Percentiles rank a stretch among this genome's conserved stretches.
Conservation (phyloP, 2,329 filamentous ascomycete genomes). For the Cladosporium sp. region DNA sequence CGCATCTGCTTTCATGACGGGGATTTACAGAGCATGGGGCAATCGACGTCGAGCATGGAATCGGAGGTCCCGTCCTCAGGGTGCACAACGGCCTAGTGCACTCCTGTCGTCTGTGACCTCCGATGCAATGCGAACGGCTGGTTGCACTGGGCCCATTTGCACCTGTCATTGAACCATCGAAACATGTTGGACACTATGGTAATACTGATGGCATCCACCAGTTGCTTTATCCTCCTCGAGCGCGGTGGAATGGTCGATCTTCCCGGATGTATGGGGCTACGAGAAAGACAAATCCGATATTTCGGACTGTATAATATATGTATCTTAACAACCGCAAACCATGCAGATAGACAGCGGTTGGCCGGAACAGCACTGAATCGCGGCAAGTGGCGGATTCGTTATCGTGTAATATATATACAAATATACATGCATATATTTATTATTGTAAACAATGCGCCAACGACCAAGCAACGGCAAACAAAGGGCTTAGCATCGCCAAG, state of each 20-base stretch:
- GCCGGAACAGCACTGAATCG: neutral
- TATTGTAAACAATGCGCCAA: conserved; percentile 1
- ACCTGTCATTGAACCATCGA: neutral
- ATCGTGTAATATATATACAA: neutral
- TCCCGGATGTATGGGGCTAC: neutral
- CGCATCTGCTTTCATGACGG: neutral
- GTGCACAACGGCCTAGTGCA: neutral
- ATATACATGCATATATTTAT: neutral
- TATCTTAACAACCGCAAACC: neutral
- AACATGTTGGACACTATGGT: neutral
- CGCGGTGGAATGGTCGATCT: neutral
- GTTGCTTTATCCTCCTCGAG: neutral
- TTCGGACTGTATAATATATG: neutral
- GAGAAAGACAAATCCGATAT: neutral
- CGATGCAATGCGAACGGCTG: neutral
- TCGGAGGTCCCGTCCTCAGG: neutral
- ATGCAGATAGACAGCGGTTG: neutral
- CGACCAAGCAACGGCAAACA: conserved; percentile 2
- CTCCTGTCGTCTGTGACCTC: neutral
- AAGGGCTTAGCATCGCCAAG: conserved; percentile 13
- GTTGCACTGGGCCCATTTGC: neutral
- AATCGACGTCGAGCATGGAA: neutral
- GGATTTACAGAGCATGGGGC: neutral
- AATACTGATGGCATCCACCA: neutral
- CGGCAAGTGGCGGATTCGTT: neutral